phyloP scores from a whole-genome alignment of 768 basidiomycete genomes.

The Dioszegia crocea region DNA sequence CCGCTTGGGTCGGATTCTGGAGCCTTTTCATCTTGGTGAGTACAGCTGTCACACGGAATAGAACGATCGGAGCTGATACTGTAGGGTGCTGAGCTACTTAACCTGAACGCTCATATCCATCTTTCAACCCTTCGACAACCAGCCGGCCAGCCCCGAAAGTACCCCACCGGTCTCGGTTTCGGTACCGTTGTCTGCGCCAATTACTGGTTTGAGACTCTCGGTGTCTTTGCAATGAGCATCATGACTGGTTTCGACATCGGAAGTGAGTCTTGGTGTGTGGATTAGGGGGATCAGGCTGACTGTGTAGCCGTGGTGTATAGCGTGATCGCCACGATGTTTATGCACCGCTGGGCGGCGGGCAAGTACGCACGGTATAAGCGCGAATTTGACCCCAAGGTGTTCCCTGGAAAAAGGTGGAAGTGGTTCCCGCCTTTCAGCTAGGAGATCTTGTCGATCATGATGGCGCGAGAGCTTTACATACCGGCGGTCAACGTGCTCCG shows the following conservation, averaged over 20 bases:
- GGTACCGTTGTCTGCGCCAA: constrained; percentile 81
- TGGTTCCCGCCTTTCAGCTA: constrained; percentile 35
- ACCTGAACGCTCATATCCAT: constrained; percentile 74
- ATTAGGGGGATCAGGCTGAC: constrained; percentile 6
- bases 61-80: background rate
- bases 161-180: constrained; percentile 92
- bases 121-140: constrained; percentile 75
- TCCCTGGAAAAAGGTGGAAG: constrained; percentile 51
- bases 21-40: constrained; percentile 71
- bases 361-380: constrained; percentile 86
- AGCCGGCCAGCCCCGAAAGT: constrained; percentile 69
- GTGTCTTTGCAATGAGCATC: constrained; percentile 64
- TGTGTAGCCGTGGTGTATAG: constrained; percentile 58
- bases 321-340: constrained; percentile 60
- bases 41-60: background rate
- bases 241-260: constrained; percentile 66
- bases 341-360: constrained; percentile 83
- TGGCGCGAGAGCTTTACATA: too few relatives aligned
- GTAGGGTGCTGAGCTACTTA: constrained; percentile 62
- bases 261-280: constrained; percentile 17
- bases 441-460: background rate
- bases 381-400: constrained; percentile 87
- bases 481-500: too few relatives aligned
- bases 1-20: constrained; percentile 64
- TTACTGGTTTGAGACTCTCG: constrained; percentile 84